These are phyloP conservation scores for Exsudoporus floridanus DNA, from an alignment of 1,284 basidiomycete genomes.

Conservation along the genomic window DNA sequence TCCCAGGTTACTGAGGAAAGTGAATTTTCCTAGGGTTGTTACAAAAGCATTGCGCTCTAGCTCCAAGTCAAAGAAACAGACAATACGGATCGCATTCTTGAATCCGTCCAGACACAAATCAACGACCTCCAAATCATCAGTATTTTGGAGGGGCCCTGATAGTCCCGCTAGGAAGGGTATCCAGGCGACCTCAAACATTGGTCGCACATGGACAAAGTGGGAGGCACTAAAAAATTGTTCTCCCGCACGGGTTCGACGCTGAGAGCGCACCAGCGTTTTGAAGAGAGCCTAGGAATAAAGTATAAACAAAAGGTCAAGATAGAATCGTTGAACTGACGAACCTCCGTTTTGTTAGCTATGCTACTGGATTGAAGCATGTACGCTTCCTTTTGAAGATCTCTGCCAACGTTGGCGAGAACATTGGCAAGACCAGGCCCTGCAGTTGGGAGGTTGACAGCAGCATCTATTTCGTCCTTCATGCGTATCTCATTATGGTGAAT, in stretches of 20 bases:
- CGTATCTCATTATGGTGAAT: constrained; percentile 90
- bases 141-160: constrained; percentile 89
- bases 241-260: constrained; percentile 70
- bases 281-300: constrained; percentile 68
- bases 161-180: constrained; percentile 94
- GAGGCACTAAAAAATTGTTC: constrained; percentile 95
- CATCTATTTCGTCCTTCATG: constrained; percentile 95
- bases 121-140: constrained; percentile 88
- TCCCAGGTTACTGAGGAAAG: constrained; percentile 92
- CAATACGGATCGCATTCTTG: constrained; percentile 89
- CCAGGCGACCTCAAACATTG: constrained; percentile 99
- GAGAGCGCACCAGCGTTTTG: constrained; percentile 84
- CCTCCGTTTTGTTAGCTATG: constrained; percentile 95
- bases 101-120: constrained; percentile 93
- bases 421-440: constrained; percentile 74
- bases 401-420: constrained; percentile 83
- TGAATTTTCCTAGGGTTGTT: constrained; percentile 96
- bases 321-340: constrained; percentile 28
- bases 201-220: constrained; percentile 90
- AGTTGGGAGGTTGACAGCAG: constrained; percentile 45
- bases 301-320: constrained; percentile 1
- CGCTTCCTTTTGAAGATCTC: constrained; percentile 91
- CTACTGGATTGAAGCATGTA: constrained; percentile 92
- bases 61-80: constrained; percentile 94
- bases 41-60: constrained; percentile 96